A percentile compares a stretch with the other conserved stretches of the same genome.
Conservation (phyloP, 1,284 basidiomycete genomes). For the Gymnopus androsaceus region DNA sequence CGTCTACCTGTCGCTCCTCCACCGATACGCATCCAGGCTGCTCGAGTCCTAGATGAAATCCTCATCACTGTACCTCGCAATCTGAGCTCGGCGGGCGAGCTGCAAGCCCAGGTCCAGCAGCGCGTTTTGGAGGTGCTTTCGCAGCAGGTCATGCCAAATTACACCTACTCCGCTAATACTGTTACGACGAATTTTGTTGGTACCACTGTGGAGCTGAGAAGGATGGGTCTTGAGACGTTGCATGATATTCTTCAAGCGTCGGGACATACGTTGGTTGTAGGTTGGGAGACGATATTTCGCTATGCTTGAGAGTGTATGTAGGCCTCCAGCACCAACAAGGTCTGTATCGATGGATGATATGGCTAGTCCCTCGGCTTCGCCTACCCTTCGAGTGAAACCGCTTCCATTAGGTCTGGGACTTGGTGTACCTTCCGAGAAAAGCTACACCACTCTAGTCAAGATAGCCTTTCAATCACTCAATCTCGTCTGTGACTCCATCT, state of each 20-base stretch:
- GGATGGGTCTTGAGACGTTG: conserved; percentile 86
- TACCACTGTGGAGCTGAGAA: conserved; percentile 75
- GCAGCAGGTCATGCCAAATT: conserved; percentile 71
- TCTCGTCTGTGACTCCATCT: conserved; percentile 90
- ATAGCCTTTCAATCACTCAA: conserved; percentile 94
- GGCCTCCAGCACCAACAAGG: conserved; percentile 43
- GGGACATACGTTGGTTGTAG: conserved; percentile 86
- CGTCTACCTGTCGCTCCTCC: conserved; percentile 69
- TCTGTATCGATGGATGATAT: conserved; percentile 44
- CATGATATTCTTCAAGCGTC: conserved; percentile 89
- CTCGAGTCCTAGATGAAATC: conserved; percentile 82
- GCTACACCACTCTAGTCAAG: conserved; percentile 70
- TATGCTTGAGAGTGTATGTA: conserved; percentile 84
- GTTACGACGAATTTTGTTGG: conserved; percentile 42
- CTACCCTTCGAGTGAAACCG: conserved; percentile 43
- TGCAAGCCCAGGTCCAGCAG: conserved; percentile 74
- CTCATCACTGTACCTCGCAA: conserved; percentile 71
- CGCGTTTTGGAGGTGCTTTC: conserved; percentile 83
- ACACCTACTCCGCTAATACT: conserved; percentile 26
- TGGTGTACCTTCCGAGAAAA: conserved; percentile 62
- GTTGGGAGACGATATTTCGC: conserved; percentile 94
- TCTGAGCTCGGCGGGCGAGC: conserved; percentile 58
- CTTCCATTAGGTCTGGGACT: conserved; percentile 54
- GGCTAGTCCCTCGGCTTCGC: conserved; percentile 39
- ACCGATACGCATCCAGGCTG: conserved; percentile 85